Conservation (phyloP, 257 asterid genomes). For the Cruciata laevipes region DNA sequence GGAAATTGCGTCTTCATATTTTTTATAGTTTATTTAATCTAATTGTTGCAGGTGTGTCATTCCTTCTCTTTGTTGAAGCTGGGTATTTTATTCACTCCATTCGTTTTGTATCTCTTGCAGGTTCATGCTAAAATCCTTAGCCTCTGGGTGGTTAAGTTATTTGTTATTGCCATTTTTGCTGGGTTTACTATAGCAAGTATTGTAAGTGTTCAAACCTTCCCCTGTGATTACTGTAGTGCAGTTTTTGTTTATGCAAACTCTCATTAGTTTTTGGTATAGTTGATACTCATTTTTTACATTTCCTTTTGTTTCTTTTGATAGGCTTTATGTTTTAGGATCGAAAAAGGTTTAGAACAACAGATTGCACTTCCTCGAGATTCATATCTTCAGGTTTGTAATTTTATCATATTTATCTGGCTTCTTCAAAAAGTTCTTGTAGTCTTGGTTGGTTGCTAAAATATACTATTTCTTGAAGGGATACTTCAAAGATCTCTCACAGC, state of each 20-base stretch:
- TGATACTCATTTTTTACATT: background rate
- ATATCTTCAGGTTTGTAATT: slow-evolving; percentile 72
- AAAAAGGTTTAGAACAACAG: slow-evolving; percentile 97
- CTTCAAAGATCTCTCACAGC: slow-evolving; percentile 62
- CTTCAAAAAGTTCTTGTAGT: slow-evolving; percentile 36
- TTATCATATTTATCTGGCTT: background rate
- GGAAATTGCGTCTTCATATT: background rate
- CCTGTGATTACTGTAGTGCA: slow-evolving; percentile 1
- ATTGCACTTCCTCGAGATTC: slow-evolving; percentile 97
- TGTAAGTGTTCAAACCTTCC: slow-evolving; percentile 40
- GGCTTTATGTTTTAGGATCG: slow-evolving; percentile 89
- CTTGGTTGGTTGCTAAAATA: slow-evolving; percentile 11
- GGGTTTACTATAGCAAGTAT: slow-evolving; percentile 86
- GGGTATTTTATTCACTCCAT: background rate
- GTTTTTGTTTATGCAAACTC: slow-evolving; percentile 3
- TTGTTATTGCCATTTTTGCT: slow-evolving; percentile 64
- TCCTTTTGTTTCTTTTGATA: slow-evolving; percentile 22
- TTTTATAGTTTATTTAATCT: background rate
- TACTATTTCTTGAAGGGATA: slow-evolving; percentile 19
- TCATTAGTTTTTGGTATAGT: background rate
- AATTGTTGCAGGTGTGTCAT: background rate
- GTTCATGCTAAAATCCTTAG: slow-evolving; percentile 80
- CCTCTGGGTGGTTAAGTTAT: slow-evolving; percentile 75
- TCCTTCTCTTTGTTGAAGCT: background rate
- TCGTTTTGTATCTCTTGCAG: slow-evolving; percentile 26